Conservation (phyloP, 805 yeast species). For the Candida germanica region DNA sequence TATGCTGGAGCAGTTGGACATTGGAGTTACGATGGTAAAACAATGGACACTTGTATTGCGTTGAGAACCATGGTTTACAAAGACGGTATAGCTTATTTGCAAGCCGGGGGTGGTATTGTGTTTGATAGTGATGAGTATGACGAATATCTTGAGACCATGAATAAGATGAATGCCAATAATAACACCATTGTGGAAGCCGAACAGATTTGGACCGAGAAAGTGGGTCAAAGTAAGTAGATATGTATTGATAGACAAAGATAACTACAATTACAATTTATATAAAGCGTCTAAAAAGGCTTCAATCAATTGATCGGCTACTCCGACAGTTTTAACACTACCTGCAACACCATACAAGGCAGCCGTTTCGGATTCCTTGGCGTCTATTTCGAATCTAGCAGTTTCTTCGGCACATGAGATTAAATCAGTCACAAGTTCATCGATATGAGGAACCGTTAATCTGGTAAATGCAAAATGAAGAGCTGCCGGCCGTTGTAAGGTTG, state of each 20-base stretch:
- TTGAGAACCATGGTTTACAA: slow-evolving; percentile 95
- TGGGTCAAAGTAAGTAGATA: slow-evolving; percentile 3
- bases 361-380: slow-evolving; percentile 51
- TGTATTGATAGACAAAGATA: not conserved
- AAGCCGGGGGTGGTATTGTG: slow-evolving; percentile 99
- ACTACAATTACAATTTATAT: slow-evolving; percentile 53
- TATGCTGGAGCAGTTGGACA: slow-evolving; percentile 99
- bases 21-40: slow-evolving; percentile 93
- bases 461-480: slow-evolving; percentile 92
- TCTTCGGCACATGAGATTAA: slow-evolving; percentile 41
- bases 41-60: slow-evolving; percentile 98
- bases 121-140: slow-evolving; percentile 92
- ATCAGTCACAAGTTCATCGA: slow-evolving; percentile 57
- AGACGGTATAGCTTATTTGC: slow-evolving; percentile 85
- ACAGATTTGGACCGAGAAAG: slow-evolving; percentile 53
- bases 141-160: slow-evolving; percentile 94
- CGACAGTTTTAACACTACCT: slow-evolving; percentile 79
- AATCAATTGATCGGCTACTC: slow-evolving; percentile 77
- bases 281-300: slow-evolving; percentile 79
- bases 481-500: slow-evolving; percentile 82
- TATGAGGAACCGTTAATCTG: slow-evolving; percentile 56
- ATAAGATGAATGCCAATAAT: slow-evolving; percentile 93
- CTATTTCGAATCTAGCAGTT: too few relatives aligned
- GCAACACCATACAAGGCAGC: slow-evolving; percentile 96
- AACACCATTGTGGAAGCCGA: slow-evolving; percentile 92